Conservation (phyloP, 768 basidiomycete genomes). For the Suillus brevipes region DNA sequence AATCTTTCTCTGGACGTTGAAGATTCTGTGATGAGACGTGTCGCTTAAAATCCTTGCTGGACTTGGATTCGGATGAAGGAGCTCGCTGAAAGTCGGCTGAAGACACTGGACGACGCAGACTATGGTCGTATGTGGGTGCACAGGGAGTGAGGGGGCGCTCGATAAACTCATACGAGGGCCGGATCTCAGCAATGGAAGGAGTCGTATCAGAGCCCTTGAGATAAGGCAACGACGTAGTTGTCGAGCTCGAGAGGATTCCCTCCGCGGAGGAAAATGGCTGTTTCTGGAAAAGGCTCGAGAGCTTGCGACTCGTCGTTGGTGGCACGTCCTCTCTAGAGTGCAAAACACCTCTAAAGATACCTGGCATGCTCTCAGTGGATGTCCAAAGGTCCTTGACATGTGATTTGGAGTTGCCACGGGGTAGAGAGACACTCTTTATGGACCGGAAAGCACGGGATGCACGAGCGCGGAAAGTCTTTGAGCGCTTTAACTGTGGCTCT, state of each 20-base stretch:
- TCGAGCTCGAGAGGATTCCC: conserved; percentile 16
- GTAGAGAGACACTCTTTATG: conserved; percentile 39
- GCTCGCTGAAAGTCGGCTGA: conserved; percentile 5
- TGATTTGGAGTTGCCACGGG: conserved; percentile 38
- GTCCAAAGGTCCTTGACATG: conserved; percentile 41
- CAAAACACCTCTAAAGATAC: conserved; percentile 24
- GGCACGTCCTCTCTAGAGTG: conserved; percentile 17
- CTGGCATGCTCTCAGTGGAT: conserved; percentile 28
- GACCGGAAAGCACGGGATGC: conserved; percentile 49
- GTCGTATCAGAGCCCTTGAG: conserved; percentile 27
- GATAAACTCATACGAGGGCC: conserved; percentile 8
- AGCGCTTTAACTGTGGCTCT: conserved; percentile 29
- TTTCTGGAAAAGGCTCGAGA: conserved; percentile 24
- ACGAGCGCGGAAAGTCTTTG: conserved; percentile 46
- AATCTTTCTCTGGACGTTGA: not conserved
- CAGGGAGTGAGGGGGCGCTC: conserved; percentile 15
- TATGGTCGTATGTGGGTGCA: conserved; percentile 18
- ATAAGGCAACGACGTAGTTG: conserved; percentile 13
- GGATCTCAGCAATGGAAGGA: conserved; percentile 19
- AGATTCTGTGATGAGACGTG: not conserved
- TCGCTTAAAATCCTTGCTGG: not conserved
- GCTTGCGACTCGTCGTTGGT: conserved; percentile 31
- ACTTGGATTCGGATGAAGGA: not conserved
- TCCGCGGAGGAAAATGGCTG: conserved; percentile 22
- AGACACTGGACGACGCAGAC: conserved; percentile 9